Evolutionary conservation across 495 filamentous ascomycete genomes (phyloP).

Genomic region (Penicillium odoratum): DNA sequence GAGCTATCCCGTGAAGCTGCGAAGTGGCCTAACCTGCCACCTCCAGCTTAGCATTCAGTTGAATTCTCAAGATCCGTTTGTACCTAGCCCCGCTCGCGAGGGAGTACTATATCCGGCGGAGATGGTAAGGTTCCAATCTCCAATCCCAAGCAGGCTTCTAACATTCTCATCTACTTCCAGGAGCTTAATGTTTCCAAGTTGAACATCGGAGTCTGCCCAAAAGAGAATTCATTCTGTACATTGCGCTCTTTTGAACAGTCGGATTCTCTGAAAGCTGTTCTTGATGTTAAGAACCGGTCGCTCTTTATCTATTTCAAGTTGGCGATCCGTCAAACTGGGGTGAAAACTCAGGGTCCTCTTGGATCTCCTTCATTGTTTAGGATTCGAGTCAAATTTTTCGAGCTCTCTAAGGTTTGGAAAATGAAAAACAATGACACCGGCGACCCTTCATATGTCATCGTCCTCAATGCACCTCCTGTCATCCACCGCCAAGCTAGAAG

Average conservation of each 20-base stretch:
- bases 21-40: not conserved
- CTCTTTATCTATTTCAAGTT: conserved; percentile 32
- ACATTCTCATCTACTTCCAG: conserved; percentile 16
- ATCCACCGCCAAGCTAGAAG: conserved; percentile 56
- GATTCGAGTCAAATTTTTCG: conserved; percentile 63
- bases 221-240: conserved; percentile 28
- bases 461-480: conserved; percentile 63
- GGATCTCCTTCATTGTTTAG: conserved; percentile 37
- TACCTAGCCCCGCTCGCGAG: conserved; percentile 32
- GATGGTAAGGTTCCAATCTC: conserved; percentile 25
- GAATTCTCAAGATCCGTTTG: not conserved
- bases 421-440: conserved; percentile 31
- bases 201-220: conserved; percentile 34
- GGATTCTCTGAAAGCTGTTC: conserved; percentile 13
- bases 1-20: conserved; percentile 22
- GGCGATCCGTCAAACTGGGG: not conserved
- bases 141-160: not conserved
- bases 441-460: conserved; percentile 52
- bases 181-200: conserved; percentile 29
- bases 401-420: conserved; percentile 58
- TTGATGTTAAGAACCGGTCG: conserved; percentile 30
- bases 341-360: not conserved
- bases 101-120: conserved; percentile 29
- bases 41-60: not conserved
- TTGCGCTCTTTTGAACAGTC: conserved; percentile 28